Evolutionary conservation across 192 early-diverging fungal species (phyloP), one percentile per base, ranked within the genome.

Genomic region (Linderina pennispora): DNA sequence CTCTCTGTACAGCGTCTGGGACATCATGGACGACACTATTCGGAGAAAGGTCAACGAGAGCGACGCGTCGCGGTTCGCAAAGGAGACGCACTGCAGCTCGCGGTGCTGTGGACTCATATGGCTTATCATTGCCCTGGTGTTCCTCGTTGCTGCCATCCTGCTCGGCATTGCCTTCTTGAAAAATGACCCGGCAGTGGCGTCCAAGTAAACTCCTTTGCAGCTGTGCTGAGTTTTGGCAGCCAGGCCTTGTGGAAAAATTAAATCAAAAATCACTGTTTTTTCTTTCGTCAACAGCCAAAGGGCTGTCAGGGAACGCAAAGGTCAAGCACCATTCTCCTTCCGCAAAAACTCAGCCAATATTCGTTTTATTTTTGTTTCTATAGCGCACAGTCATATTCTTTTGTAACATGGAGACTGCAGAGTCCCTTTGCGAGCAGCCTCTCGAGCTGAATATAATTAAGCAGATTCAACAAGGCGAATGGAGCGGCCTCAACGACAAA

Each of bases 1-100:
- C 3, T 84, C 88, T 19, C 73, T 95, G 23, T 98, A 98, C 58
- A 83, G 85, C 40, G 76, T 94, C 20, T 92, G 92, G 85, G 96
- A 98, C 69, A 97, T 97, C 62, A 61, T 97, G 40, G 96, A 98
- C 33, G 93, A 97, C 74, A 74, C 91, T 11, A 77, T 96, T 3
- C 72, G 84, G 45, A 74, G 88, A 36, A 96, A 94, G 68, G 86
- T 89, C n/a, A 90, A 96, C 53, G 89, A 90, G 51, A 88, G 87
- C n/a, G 96, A 95, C 58, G 92, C 95, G 3, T 81, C 85, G 5
- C 78, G 83, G 62, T 94, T 94, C 77, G 87, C 86, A 7, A 55
- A 84, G 49, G 44, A 77, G 31, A 85, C 77, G 15, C 85, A 89
- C 17, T 86, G 85, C 62, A 78, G 86, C 24, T 75, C 92, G 18